A percentile compares a stretch with the other conserved stretches of the same genome.
Conservation (phyloP, 108 stramenopile species). For the Conticribra guillardii region DNA sequence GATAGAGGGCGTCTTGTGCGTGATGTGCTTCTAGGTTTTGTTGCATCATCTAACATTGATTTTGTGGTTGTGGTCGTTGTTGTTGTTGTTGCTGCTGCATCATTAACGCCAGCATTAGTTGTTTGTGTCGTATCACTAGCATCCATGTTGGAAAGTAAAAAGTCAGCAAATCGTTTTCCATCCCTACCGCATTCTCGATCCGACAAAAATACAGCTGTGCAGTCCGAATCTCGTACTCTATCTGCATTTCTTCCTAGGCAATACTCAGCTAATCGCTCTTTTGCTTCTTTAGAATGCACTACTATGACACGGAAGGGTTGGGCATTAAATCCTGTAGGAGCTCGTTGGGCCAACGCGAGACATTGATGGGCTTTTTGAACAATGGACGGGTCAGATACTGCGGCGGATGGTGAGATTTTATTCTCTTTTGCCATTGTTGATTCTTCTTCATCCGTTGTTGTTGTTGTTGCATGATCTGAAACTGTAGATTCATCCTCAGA, state of each 20-base stretch:
- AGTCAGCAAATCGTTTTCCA: constrained; percentile 46
- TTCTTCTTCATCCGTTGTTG: constrained; percentile 4
- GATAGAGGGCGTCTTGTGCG: constrained; percentile 26
- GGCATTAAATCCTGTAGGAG: constrained; percentile 88
- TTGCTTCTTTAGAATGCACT: constrained; percentile 61
- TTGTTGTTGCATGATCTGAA: background rate
- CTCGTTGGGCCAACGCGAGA: constrained; percentile 62
- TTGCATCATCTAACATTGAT: background rate
- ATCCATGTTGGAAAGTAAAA: constrained; percentile 37
- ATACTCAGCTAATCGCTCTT: constrained; percentile 62
- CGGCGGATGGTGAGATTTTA: constrained; percentile 29
- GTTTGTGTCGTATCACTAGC: no score
- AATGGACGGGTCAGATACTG: constrained; percentile 52
- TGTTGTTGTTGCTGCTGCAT: background rate
- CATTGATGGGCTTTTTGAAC: constrained; percentile 52
- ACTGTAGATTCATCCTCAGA: no score
- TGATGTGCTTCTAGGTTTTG: background rate
- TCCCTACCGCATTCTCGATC: constrained; percentile 69
- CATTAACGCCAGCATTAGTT: no score
- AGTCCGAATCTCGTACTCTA: constrained; percentile 91
- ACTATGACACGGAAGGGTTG: constrained; percentile 90
- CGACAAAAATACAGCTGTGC: constrained; percentile 87
- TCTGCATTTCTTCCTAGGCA: constrained; percentile 84
- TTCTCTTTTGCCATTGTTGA: constrained; percentile 1
- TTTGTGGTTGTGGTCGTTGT: background rate